Base-by-base conservation (phyloP, 2,329 filamentous ascomycete genomes). In the Aureobasidium pullulans region DNA sequence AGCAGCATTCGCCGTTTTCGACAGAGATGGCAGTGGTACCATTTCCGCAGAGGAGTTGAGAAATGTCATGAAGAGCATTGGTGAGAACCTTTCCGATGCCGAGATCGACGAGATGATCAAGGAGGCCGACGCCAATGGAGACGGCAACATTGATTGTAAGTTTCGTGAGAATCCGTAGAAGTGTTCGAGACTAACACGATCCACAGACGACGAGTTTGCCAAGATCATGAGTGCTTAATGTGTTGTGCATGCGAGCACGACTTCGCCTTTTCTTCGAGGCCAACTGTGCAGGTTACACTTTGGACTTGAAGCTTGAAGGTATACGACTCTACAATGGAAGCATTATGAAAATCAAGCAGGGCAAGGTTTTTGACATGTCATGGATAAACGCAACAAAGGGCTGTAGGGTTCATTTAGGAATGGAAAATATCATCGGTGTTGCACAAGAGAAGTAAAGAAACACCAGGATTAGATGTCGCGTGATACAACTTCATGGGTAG, bases 71-170 rank as follows among this genome's bases (percentile, higher is more conserved):
- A 59, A 52, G 46, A 42, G 40, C 16, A 48, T 59, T 46, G 57
- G 57, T 9, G 57, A 59, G 19, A 49, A 50, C 16, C 5, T 59
- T 23, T 42, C 46, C 8, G 44, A 49, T 19, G 10, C 46, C 11
- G 57, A 59, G 46, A 59, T 59, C 44, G 57, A 59, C 16, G 57
- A 59, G 29, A 59, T 59, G 57, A 59, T 59, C 46, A 59, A 50
- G 57, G 57, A 59, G 29, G 57, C 57, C 1, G 57, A 59, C 16
- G 46, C 44, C 11, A 59, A 59, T 29, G 57, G 57, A 9, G 57
- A 59, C 29, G 57, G 57, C 10, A 59, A 49, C 46, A 59, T 59
- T 44, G 57, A 59, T 46, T 59, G 57, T 59, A 16, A 49, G 57
- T 59, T 42, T 15, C 6, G 36, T 6, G 29, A 32, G 4, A n/a